These are phyloP conservation scores for Aegilops umbellulata DNA, from an alignment of 176 grass and related monocot species.

Conservation along the genomic window DNA sequence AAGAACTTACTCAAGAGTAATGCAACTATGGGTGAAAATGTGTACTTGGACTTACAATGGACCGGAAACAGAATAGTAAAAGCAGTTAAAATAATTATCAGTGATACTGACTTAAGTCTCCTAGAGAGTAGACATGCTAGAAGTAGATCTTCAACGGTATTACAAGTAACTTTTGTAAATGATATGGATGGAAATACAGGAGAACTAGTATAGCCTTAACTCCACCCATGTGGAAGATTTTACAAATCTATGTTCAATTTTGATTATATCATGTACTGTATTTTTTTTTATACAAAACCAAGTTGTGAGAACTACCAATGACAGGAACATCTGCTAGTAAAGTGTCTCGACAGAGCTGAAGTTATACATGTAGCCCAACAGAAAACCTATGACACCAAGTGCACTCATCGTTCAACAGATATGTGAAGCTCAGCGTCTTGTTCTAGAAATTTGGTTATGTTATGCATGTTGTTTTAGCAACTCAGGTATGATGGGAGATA, in stretches of 20 bases:
- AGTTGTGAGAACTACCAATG: background rate
- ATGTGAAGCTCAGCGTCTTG: background rate
- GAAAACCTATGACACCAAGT: background rate
- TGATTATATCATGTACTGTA: no score
- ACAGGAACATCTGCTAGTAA: background rate
- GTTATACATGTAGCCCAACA: background rate
- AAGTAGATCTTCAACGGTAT: no score
- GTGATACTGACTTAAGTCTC: background rate
- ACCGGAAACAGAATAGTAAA: background rate
- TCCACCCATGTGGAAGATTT: background rate
- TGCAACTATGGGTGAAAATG: background rate
- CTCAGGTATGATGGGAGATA: background rate
- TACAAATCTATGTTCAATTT: no score
- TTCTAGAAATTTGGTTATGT: background rate
- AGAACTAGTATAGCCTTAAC: background rate
- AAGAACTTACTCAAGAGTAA: constrained; percentile 16
- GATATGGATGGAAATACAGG: background rate
- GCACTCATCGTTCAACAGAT: background rate
- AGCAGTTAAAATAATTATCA: background rate
- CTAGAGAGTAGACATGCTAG: background rate
- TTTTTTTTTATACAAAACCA: background rate
- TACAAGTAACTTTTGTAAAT: background rate
- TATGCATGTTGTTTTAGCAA: background rate
- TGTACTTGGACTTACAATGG: background rate
- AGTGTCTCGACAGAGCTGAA: background rate